Evolutionary conservation across 75 land plant genomes (phyloP).

Genomic region (Cupressus sempervirens): DNA sequence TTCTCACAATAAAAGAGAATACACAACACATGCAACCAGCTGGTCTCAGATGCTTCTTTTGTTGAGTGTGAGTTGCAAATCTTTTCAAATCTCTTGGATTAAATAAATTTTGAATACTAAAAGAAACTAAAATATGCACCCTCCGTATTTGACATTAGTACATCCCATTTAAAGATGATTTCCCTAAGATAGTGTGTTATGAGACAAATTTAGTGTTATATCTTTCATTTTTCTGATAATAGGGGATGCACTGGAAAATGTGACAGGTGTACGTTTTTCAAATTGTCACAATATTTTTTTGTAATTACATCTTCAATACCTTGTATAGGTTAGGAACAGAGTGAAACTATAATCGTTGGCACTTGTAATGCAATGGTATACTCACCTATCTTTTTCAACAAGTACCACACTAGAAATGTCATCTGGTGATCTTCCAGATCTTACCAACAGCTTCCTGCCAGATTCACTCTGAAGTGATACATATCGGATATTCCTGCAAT

Average conservation of each 20-base stretch:
- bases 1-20: background rate
- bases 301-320: background rate
- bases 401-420: constrained; percentile 96
- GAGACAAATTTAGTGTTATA: background rate
- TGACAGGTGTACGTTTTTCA: background rate
- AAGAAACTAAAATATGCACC: no score
- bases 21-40: background rate
- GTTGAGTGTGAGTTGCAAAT: background rate
- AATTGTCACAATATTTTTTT: background rate
- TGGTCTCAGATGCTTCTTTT: background rate
- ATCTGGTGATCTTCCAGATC: constrained; percentile 84
- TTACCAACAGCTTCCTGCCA: constrained; percentile 67
- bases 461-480: constrained; percentile 87
- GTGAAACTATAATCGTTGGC: background rate
- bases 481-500: constrained; percentile 58
- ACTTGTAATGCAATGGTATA: background rate
- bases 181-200: background rate
- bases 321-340: background rate
- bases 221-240: background rate
- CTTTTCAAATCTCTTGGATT: background rate
- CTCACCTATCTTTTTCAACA: constrained; percentile 79
- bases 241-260: background rate
- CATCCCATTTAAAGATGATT: background rate
- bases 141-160: background rate
- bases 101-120: background rate